These are phyloP conservation scores for Leucocoprinus gongylophorus DNA, from an alignment of 1,284 basidiomycete genomes.

Conservation along the genomic window DNA sequence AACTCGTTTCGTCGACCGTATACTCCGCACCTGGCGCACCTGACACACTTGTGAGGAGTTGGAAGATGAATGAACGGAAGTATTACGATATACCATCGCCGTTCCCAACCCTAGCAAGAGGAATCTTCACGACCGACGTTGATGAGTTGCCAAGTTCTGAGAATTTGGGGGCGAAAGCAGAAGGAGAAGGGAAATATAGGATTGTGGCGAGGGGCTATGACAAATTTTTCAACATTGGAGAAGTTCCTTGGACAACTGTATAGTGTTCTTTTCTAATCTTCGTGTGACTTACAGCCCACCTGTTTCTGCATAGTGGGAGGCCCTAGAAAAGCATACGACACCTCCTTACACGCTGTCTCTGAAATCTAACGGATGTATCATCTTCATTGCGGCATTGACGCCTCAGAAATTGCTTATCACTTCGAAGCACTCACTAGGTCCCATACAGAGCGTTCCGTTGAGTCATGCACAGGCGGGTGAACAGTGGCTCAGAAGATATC, in stretches of 20 bases:
- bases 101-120: conserved; percentile 87
- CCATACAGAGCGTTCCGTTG: conserved; percentile 27
- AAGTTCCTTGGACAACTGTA: conserved; percentile 92
- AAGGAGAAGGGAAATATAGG: conserved; percentile 37
- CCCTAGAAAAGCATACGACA: conserved; percentile 64
- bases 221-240: conserved; percentile 98
- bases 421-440: conserved; percentile 87
- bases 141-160: conserved; percentile 12
- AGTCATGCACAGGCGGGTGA: conserved; percentile 79
- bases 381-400: conserved; percentile 88
- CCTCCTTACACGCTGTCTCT: conserved; percentile 86
- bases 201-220: conserved; percentile 94
- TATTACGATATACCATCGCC: conserved; percentile 85
- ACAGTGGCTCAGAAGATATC: conserved; percentile 75
- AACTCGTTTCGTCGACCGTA: conserved; percentile 49
- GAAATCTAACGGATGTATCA: conserved; percentile 98
- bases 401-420: conserved; percentile 75
- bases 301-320: conserved; percentile 57
- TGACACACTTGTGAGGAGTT: conserved; percentile 58
- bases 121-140: conserved; percentile 60
- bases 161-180: background rate
- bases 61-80: conserved; percentile 96
- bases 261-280: conserved; percentile 24
- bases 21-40: conserved; percentile 53
- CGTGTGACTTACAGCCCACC: conserved; percentile 3